These are phyloP conservation scores for Nectriaceae sp. DNA, from an alignment of 2,329 filamentous ascomycete genomes.

Conservation along the genomic window DNA sequence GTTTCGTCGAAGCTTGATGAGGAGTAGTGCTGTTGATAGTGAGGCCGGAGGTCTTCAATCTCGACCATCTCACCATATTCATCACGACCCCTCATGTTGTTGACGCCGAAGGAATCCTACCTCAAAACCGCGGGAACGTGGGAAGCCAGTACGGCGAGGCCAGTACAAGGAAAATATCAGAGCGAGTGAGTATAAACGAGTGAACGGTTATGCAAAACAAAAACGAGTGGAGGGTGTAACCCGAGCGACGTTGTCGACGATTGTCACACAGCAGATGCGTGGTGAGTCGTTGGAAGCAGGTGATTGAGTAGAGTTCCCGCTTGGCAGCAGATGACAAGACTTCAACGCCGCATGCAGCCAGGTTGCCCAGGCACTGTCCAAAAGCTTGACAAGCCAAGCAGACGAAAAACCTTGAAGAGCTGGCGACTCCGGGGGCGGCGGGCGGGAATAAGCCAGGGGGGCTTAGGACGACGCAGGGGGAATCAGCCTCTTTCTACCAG, in stretches of 20 bases:
- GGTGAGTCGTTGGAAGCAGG: too few species aligned
- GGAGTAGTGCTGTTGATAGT: constrained; percentile 29
- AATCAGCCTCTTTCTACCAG: neutral
- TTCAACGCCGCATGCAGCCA: neutral
- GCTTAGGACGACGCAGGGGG: neutral
- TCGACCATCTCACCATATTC: constrained; percentile 39
- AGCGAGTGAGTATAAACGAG: neutral
- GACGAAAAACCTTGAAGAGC: neutral
- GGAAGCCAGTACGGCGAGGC: too few species aligned
- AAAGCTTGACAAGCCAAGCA: too few species aligned
- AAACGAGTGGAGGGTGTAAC: too few species aligned
- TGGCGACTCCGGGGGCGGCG: neutral
- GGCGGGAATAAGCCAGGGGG: neutral
- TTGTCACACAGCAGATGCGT: too few species aligned
- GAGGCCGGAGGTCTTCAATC: constrained; percentile 33
- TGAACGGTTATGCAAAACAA: too few species aligned
- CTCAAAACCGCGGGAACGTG: too few species aligned
- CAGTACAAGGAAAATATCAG: neutral
- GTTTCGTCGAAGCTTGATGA: constrained; percentile 25
- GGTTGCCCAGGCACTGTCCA: neutral
- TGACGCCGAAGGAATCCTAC: constrained; percentile 11
- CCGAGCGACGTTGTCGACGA: too few species aligned
- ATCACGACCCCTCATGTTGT: constrained; percentile 32
- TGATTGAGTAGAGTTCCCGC: too few species aligned
- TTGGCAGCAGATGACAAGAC: neutral